Evolutionary conservation across 176 grass and related monocot species (phyloP).

Genomic region (Puya raimondii): DNA sequence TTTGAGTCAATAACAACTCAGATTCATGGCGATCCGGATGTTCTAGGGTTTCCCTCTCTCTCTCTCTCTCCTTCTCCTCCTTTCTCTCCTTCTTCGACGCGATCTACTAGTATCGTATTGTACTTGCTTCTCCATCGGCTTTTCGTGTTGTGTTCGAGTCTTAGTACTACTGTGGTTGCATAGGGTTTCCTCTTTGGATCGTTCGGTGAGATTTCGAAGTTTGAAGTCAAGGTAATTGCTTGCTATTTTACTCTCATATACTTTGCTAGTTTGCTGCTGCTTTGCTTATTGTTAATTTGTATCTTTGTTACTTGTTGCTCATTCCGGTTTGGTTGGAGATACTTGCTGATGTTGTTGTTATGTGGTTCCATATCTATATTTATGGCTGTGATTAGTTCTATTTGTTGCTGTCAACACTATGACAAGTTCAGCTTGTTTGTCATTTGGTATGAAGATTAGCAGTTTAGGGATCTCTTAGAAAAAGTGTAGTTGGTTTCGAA

Average conservation of each 20-base stretch:
- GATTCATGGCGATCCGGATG: background rate
- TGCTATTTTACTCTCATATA: background rate
- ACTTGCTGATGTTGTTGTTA: background rate
- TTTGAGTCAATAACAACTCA: slow-evolving; percentile 10
- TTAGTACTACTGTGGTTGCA: background rate
- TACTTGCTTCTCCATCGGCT: background rate
- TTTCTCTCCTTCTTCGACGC: background rate
- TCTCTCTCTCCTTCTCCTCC: background rate
- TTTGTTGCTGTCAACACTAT: no score
- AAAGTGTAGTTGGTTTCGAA: no score
- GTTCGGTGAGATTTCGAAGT: background rate
- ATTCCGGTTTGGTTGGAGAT: background rate
- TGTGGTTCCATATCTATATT: no score
- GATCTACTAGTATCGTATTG: background rate
- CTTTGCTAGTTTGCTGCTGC: background rate
- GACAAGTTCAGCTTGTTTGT: no score
- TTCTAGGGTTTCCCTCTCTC: background rate
- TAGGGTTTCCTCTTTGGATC: background rate
- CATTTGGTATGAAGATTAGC: no score
- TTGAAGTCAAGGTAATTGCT: background rate
- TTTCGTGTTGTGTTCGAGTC: background rate
- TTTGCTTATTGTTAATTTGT: no score
- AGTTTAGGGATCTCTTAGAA: no score
- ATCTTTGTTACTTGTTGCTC: no score
- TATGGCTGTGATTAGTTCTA: no score